Base-by-base conservation (phyloP, 495 filamentous ascomycete genomes). In the Aspergillus haitiensis region DNA sequence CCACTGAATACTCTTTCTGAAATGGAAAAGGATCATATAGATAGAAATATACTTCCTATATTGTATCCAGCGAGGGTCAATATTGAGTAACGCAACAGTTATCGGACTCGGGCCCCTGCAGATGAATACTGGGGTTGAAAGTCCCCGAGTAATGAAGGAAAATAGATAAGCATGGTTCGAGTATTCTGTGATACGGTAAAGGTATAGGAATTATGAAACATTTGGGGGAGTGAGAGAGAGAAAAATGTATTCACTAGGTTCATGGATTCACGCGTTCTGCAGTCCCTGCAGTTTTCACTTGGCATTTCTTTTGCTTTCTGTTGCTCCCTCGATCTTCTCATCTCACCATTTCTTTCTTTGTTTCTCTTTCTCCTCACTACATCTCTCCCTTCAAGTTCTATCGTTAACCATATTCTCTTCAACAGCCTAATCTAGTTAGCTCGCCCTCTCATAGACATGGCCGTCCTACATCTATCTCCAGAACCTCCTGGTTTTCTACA, bases 321-420 rank as follows among this genome's bases (percentile, higher is more conserved):
- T 27, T 27, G 21, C 21, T 9, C 44, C 44, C 16, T 47, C 16
- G 13, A 16, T 21, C 44, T 40, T 47, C 27, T 47, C 44, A 21
- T 47, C 44, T n/a, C n/a, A 40, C 11, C 37, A 13, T 34, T 59
- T 31, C 36, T 34, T 21, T 51, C 21, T 18, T 58, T n/a, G 5
- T 34, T 44, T 47, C 31, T 35, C 15, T 50, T 15, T 16, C 49
- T 48, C 36, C 13, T 40, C 21, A 11, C 37, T 9, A 9, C 27
- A 12, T 15, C 4, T 44, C 27, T 21, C 39, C 36, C 15, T 15
- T 56, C 27, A 7, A 7, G 16, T 18, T 12, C 16, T 16, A 47
- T 2, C 9, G 31, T 27, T 6, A 47, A 18, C 11, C 11, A n/a
- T 16, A 9, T 18, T 10, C 44, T 16, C 10, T 40, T 4, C 5